These are phyloP conservation scores for Ogataea nitratoaversa DNA, from an alignment of 805 yeast species.

Conservation along the genomic window DNA sequence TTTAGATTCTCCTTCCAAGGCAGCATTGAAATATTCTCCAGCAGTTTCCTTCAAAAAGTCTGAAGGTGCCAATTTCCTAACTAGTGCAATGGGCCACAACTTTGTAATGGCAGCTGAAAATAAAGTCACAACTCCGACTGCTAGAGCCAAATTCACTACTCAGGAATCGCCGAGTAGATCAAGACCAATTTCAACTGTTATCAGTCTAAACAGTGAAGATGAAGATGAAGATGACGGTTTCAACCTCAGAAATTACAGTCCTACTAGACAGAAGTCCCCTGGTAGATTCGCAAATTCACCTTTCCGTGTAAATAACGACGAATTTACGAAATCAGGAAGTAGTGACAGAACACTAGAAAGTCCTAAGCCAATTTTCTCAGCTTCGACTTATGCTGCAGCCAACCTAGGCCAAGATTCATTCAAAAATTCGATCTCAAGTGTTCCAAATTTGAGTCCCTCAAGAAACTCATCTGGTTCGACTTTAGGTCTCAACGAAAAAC, in stretches of 20 bases:
- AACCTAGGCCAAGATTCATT: slow-evolving; percentile 30
- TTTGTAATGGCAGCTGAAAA: slow-evolving; percentile 33
- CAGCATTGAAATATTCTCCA: slow-evolving; percentile 41
- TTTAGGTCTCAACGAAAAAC: slow-evolving; percentile 4
- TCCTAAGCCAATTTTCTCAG: slow-evolving; percentile 64
- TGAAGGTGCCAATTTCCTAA: slow-evolving; percentile 19
- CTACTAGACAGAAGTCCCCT: slow-evolving; percentile 21
- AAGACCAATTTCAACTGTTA: slow-evolving; percentile 44
- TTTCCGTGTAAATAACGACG: slow-evolving; percentile 16
- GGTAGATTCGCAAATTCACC: slow-evolving; percentile 17
- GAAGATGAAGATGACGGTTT: slow-evolving; percentile 33
- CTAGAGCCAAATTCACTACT: slow-evolving; percentile 64
- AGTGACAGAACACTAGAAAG: slow-evolving; percentile 47
- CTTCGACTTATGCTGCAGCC: slow-evolving; percentile 60
- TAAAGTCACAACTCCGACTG: slow-evolving; percentile 48
- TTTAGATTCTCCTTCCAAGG: slow-evolving; percentile 31
- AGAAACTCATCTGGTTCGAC: slow-evolving; percentile 24
- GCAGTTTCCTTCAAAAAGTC: slow-evolving; percentile 36
- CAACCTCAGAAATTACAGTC: slow-evolving; percentile 34
- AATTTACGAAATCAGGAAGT: slow-evolving; percentile 34
- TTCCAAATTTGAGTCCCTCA: slow-evolving; percentile 23
- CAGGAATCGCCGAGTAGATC: slow-evolving; percentile 70
- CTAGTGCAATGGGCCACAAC: slow-evolving; percentile 36
- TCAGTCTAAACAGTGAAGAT: slow-evolving; percentile 37
- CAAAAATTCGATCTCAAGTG: slow-evolving; percentile 10